Evolutionary conservation across 352 stramenopile genomes (phyloP).

Genomic region (Pythium myriotylum): DNA sequence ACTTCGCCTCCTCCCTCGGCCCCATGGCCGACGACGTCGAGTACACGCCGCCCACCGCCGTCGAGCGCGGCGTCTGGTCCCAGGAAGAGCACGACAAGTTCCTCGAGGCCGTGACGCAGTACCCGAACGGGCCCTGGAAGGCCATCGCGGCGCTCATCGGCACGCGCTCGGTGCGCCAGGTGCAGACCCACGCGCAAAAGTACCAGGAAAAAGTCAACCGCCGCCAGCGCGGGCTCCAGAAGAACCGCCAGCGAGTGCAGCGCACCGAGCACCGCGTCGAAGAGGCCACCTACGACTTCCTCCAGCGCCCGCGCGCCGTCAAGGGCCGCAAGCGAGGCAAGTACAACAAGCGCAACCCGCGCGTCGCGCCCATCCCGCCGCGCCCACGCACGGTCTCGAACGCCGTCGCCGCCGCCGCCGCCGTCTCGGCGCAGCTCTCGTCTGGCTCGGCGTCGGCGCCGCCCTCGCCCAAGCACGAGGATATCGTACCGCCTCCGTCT

Average conservation of each 20-base stretch:
- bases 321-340: slow-evolving; percentile 20
- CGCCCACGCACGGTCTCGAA: background rate
- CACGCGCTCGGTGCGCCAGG: slow-evolving; percentile 19
- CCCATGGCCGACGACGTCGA: slow-evolving; percentile 12
- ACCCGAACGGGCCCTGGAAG: slow-evolving; percentile 18
- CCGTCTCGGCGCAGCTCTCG: background rate
- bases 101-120: slow-evolving; percentile 19
- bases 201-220: slow-evolving; percentile 19
- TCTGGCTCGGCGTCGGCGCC: no score
- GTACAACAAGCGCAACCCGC: slow-evolving; percentile 19
- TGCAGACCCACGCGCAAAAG: slow-evolving; percentile 22
- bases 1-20: background rate
- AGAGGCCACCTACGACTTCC: slow-evolving; percentile 18
- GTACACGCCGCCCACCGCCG: background rate
- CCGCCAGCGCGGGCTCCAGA: slow-evolving; percentile 11
- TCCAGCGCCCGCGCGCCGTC: slow-evolving; percentile 8
- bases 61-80: slow-evolving; percentile 22
- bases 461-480: background rate
- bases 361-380: slow-evolving; percentile 12
- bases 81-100: slow-evolving; percentile 29
- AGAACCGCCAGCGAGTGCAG: background rate
- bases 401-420: background rate
- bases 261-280: slow-evolving; percentile 16
- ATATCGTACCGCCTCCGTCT: background rate
- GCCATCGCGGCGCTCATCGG: slow-evolving; percentile 9